Conservation (phyloP, 2,329 filamentous ascomycete species). For the Aspergillus caelatus region DNA sequence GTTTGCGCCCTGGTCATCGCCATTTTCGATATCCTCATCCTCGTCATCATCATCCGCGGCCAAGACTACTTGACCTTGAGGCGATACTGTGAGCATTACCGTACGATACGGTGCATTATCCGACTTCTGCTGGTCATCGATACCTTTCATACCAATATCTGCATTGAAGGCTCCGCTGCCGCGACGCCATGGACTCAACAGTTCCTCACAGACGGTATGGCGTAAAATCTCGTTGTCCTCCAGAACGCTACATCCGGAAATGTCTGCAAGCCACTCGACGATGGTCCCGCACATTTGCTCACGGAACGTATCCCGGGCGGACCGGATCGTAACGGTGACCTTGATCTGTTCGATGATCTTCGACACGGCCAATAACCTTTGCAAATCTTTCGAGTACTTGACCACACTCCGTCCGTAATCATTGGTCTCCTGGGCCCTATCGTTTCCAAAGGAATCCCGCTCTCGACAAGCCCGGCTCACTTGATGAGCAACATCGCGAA, state of each 20-base stretch:
- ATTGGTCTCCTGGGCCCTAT: conserved; percentile 85
- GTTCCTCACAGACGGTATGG: conserved; percentile 83
- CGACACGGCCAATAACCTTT: conserved; percentile 74
- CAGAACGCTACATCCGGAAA: conserved; percentile 84
- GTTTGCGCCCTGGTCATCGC: conserved; percentile 41
- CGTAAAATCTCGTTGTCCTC: conserved; percentile 77
- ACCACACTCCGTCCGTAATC: conserved; percentile 84
- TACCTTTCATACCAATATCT: conserved; percentile 73
- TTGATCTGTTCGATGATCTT: conserved; percentile 92
- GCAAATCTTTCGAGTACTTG: conserved; percentile 72
- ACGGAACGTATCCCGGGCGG: conserved; percentile 89
- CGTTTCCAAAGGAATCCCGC: conserved; percentile 66
- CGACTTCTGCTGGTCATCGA: conserved; percentile 76
- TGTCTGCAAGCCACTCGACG: conserved; percentile 93
- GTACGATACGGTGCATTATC: conserved; percentile 50
- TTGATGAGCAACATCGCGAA: conserved; percentile 86
- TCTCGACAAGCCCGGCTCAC: conserved; percentile 86
- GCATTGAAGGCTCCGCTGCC: conserved; percentile 83
- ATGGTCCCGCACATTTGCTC: conserved; percentile 99
- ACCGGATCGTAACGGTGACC: conserved; percentile 91
- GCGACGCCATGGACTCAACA: conserved; percentile 82
- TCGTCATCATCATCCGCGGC: conserved; percentile 53
- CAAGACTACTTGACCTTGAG: conserved; percentile 44
- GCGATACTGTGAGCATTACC: conserved; percentile 44
- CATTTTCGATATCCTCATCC: conserved; percentile 37